Evolutionary conservation across 192 early-diverging fungal species (phyloP).

Genomic region (Gonapodya sp.): DNA sequence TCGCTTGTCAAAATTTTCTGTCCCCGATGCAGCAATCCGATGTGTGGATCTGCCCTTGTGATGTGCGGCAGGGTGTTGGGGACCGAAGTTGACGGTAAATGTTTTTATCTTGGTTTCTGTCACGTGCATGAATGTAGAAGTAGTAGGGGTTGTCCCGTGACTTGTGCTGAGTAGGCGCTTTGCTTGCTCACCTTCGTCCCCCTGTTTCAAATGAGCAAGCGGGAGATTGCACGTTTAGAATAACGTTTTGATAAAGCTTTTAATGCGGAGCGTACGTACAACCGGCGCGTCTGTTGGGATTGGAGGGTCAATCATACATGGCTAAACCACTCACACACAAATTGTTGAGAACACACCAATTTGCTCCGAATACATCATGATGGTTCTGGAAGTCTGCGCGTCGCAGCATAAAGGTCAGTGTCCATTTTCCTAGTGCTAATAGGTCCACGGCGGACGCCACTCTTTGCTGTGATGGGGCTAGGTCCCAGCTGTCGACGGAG

Average conservation of each 20-base stretch:
- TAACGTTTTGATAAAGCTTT: too few relatives aligned
- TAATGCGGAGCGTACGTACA: too few relatives aligned
- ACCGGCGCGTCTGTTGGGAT: neutral
- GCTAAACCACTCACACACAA: too few relatives aligned
- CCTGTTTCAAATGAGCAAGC: too few relatives aligned
- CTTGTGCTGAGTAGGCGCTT: neutral
- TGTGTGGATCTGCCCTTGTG: conserved; percentile 88
- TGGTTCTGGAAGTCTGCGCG: neutral
- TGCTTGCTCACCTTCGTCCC: neutral
- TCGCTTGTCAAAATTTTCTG: conserved; percentile 99
- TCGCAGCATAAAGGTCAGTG: neutral
- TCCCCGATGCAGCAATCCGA: conserved; percentile 96
- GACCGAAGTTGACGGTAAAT: conserved; percentile 98
- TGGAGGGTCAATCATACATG: too few relatives aligned
- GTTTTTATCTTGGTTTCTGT: conserved; percentile 49
- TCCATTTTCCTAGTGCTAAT: neutral
- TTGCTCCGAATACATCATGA: conserved; percentile 11
- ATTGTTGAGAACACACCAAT: too few relatives aligned
- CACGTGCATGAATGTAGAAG: too few relatives aligned
- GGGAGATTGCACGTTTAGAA: too few relatives aligned
- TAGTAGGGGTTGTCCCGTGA: neutral
- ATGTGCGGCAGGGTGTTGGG: conserved; percentile 99
- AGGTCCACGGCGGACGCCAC: too few relatives aligned
- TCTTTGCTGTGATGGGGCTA: too few relatives aligned
- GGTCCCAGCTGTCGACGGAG: too few relatives aligned